Evolutionary conservation across 2,329 filamentous ascomycete species (phyloP), one percentile per base, ranked within the genome.

Genomic region (Aaosphaeria pasadenensis): DNA sequence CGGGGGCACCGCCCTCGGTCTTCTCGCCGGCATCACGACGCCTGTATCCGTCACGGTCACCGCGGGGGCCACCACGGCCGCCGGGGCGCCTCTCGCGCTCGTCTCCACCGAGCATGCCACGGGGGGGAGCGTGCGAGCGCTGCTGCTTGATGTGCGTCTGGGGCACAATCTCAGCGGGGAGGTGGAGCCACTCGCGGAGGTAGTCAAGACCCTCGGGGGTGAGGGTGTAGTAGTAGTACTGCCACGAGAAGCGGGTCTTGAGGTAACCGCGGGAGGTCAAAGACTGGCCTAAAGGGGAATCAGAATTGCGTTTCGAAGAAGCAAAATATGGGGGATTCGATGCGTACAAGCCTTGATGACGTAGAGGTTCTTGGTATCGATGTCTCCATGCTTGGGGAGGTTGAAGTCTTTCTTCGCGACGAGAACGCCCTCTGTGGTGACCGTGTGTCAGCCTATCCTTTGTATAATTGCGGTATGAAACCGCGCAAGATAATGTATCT

Each of bases 141-240:
- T 96, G 91, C 84, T 96, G 91, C 89, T 99, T 99, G 83, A 99
- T 97, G 88, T 99, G 94, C 72, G 94, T 99, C 72, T 95, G 91
- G 68, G 94, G 94, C 65, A 99, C 94, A 74, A 99, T 96, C 86
- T 99, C 94, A 75, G 94, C 91, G 71, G 94, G 94, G 70, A 99
- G 88, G 82, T 99, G 94, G 70, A 99, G 91, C 94, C 94, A 99
- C 84, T 99, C 94, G 75, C 94, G 92, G 77, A 99, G 91, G 86
- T 99, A 99, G 83, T 97, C 92, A 76, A 99, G 92, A 81, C 94
- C 94, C 85, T 97, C 91, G 73, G 91, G 89, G 76, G 92, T 96
- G 79, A 99, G 87, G 79, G 94, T 96, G 87, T 99, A 99, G 89
- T 99, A 99, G 88, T 97, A 73, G 59, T 65, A 72, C 55, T 73